Percentiles rank a stretch among this genome's conserved stretches.
Evolutionary conservation across 179 eudicot genomes (phyloP).

Genomic region (Spinacia oleracea): DNA sequence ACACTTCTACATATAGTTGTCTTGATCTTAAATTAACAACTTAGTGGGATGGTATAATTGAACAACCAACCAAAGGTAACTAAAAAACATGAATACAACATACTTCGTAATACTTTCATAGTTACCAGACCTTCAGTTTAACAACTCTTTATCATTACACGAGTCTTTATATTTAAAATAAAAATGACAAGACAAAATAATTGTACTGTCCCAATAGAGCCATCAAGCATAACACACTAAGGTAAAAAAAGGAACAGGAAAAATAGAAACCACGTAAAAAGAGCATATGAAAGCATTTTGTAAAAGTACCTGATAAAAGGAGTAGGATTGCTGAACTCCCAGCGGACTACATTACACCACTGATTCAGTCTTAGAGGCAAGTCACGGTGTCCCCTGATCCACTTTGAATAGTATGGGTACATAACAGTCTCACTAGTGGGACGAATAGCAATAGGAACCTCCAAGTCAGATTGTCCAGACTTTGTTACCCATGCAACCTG

Average conservation of each 20-base stretch:
- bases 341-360: constrained; percentile 98
- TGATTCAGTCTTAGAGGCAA: constrained; percentile 91
- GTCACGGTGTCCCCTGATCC: constrained; percentile 99
- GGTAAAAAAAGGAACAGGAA: not conserved
- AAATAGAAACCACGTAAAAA: too few species aligned
- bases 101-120: not conserved
- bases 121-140: not conserved
- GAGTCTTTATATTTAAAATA: not conserved
- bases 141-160: not conserved
- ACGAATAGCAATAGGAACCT: constrained; percentile 94
- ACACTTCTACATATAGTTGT: not conserved
- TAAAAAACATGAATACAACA: not conserved
- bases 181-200: not conserved
- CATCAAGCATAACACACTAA: not conserved
- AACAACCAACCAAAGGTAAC: not conserved
- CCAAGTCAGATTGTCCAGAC: constrained; percentile 85
- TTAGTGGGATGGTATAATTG: not conserved
- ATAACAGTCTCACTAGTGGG: constrained; percentile 99
- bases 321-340: constrained; percentile 99
- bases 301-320: constrained; percentile 82
- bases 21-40: constrained; percentile 6
- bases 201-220: not conserved
- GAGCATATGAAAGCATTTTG: not conserved
- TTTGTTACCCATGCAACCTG: constrained; percentile 99
- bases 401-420: constrained; percentile 97